Percentiles rank a stretch among this genome's conserved stretches.
Evolutionary conservation across 2,329 filamentous ascomycete species (phyloP).

Genomic region (Mollisiaceae sp.): DNA sequence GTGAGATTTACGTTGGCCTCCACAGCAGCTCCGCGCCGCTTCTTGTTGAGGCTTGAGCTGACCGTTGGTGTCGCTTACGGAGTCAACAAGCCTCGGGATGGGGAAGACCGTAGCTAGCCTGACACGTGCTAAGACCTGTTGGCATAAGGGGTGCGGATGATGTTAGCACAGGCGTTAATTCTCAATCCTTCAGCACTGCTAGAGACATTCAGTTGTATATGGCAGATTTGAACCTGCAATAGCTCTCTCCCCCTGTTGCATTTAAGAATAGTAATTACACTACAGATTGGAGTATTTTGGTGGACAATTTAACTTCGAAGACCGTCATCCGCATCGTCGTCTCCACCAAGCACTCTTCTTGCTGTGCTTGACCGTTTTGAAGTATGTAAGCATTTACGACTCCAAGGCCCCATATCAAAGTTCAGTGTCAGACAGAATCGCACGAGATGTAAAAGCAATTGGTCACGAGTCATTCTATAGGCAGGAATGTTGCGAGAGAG

Average conservation of each 20-base stretch:
- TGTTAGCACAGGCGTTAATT: too few species aligned
- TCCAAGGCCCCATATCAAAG: not conserved
- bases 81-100: slow-evolving; percentile 28
- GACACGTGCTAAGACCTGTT: not conserved
- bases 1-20: slow-evolving; percentile 8
- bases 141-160: too few species aligned
- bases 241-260: not conserved
- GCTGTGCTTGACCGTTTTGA: not conserved
- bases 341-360: not conserved
- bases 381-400: not conserved
- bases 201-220: not conserved
- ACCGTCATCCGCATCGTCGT: not conserved
- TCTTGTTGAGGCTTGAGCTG: slow-evolving; percentile 30
- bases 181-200: too few species aligned
- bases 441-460: not conserved
- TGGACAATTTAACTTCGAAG: not conserved
- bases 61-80: slow-evolving; percentile 21
- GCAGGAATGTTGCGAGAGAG: slow-evolving; percentile 32
- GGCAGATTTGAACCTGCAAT: not conserved
- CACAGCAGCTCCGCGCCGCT: not conserved
- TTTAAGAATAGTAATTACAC: not conserved
- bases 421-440: not conserved
- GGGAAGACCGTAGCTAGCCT: not conserved
- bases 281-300: not conserved
- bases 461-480: slow-evolving; percentile 9